Base-by-base conservation (phyloP, 768 basidiomycete species). In the Leucosporidium yakuticum region DNA sequence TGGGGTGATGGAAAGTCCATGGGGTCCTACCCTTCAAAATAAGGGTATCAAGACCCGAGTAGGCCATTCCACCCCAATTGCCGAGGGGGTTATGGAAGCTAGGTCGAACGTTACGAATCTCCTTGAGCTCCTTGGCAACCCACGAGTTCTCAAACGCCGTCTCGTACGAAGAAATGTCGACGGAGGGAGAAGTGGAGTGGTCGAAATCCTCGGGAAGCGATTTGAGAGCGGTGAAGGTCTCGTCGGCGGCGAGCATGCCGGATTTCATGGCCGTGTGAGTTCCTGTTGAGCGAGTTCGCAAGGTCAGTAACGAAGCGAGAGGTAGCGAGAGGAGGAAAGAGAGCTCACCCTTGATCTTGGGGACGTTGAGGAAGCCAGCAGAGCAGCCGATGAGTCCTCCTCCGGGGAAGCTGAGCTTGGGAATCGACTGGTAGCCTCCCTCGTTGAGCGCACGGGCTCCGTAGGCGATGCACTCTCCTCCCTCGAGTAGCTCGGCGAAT, bases 221-320 rank as follows among this genome's bases (percentile, higher is more conserved):
- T 11, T 80, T 79, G 60, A 95, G 79, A 6, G 84, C 84, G 8
- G 86, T 83, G 73, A 83, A 92, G 0, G 90, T 90, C 0, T 89
- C 83, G 77, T 99, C 94, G 1, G 91, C 95, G 34, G 93, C 95
- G 25, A 98, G 82, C 88, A 97, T 97, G 34, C 96, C 96, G 48
- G 88, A 91, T 83, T 98, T 94, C 96, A 99, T 98, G 4, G 95
- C 93, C 68, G 94, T 98, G 77, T 98, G 96, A 0, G 94, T 95
- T 32, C 73, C 71, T 73, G 50, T 29, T 23, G 19, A 20, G n/a
- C 4, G 23, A 0, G 27, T 44, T 32, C n/a, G 6, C 36, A 15
- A 19, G 21, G 48, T 11, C 14, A 5, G 58, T 53, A n/a, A 63
- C 25, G 17, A 9, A 8, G 32, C 17, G 14, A 29, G 2, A 49